Base-by-base conservation (phyloP, 2,329 filamentous ascomycete species). In the Furcasterigmium furcatum region DNA sequence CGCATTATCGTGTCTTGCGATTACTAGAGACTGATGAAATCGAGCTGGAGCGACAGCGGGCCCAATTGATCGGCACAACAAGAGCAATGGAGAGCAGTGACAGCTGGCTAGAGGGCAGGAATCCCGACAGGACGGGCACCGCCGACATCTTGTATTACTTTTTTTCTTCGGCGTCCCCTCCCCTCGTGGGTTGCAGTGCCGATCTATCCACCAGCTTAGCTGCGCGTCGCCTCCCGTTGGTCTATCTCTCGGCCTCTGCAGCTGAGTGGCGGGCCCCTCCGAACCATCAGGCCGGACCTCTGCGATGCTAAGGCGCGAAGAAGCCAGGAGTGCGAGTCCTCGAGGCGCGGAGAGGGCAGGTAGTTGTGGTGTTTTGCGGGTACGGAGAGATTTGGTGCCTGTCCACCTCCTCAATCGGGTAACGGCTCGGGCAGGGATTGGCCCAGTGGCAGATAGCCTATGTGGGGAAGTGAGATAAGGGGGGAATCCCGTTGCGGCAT, bases 231-330 rank as follows among this genome's bases (percentile, higher is more conserved):
- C 9, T 20, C 5, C 34, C 34, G n/a, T 10, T 9, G n/a, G 14
- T 32, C 9, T 9, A 7, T 16, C 34, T 35, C 32, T 36, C 10
- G 24, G 24, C 32, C 13, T 40, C 27, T 38, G 20, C 46, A 36
- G 14, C 10, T 39, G n/a, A n/a, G n/a, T 40, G 35, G 20, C 34
- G 20, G 43, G 19, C 12, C 32, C 45, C 21, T 43, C 43, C 48
- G 32, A 30, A 27, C 47, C 35, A 50, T 14, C 34, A 6, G 34
- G 2, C 34, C 34, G 34, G 34, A 36, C n/a, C 34, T 36, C 34
- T 36, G 34, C 34, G 34, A 36, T 36, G 34, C 12, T 7, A 7
- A 7, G 12, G 12, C 7, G 7, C 24, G 7, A 27, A 27, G 24
- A 27, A 7, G 24, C 7, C 24, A 7, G 18, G n/a, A 36, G 19